A percentile compares a stretch with the other conserved stretches of the same genome.
Evolutionary conservation across 768 basidiomycete species (phyloP).

Genomic region (Tephrocybe sp.): DNA sequence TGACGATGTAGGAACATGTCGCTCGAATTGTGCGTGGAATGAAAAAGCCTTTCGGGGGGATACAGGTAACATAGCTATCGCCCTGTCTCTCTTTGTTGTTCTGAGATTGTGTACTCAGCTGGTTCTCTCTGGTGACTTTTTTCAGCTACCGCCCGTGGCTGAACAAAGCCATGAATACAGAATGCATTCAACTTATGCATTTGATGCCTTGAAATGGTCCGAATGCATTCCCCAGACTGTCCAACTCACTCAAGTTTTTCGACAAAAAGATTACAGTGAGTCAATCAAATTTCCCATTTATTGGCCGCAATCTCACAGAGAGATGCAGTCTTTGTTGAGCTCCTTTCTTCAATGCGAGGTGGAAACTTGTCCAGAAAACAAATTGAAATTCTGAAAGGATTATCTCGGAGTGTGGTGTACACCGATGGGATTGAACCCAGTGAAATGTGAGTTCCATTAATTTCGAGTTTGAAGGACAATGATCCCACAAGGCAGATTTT

Average conservation of each 20-base stretch:
- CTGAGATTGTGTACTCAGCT: conserved; percentile 38
- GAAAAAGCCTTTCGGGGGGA: conserved; percentile 60
- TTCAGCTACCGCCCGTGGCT: conserved; percentile 75
- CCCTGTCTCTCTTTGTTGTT: not conserved
- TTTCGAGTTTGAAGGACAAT: not conserved
- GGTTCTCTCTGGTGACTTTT: conserved; percentile 77
- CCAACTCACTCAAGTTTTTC: conserved; percentile 64
- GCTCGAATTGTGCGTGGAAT: conserved; percentile 41
- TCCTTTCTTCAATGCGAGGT: conserved; percentile 87
- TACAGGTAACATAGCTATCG: conserved; percentile 43
- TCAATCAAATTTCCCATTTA: not conserved
- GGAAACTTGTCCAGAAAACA: conserved; percentile 59
- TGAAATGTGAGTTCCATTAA: conserved; percentile 56
- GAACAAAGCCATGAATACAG: conserved; percentile 33
- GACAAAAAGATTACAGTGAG: conserved; percentile 63
- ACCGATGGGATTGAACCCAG: conserved; percentile 76
- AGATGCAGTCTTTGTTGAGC: conserved; percentile 69
- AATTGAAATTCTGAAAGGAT: conserved; percentile 49
- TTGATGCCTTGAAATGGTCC: conserved; percentile 64
- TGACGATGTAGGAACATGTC: conserved; percentile 36
- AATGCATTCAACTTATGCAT: conserved; percentile 59
- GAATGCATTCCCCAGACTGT: conserved; percentile 47
- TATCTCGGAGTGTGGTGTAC: conserved; percentile 61
- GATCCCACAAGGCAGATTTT: conserved; percentile 50
- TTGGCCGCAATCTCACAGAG: not conserved